Percentiles rank a stretch among this genome's conserved stretches.
phyloP scores from a whole-genome alignment of 169 alveolate genomes.

The Plasmodium inui region DNA sequence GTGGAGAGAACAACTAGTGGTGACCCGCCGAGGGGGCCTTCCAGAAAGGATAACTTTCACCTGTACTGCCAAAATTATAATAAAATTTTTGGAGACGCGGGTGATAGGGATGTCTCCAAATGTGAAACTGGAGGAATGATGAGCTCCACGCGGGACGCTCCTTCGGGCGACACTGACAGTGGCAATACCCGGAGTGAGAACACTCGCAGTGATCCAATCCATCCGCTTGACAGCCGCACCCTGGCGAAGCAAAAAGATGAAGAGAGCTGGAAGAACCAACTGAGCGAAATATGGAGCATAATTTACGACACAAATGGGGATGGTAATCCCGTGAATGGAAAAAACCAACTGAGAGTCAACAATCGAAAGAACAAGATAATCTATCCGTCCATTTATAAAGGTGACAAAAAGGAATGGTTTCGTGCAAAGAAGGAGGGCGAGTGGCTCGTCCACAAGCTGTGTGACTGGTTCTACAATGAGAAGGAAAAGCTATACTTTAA shows the following conservation, averaged over 20 bases:
- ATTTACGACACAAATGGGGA: not conserved
- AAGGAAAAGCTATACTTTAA: constrained; percentile 81
- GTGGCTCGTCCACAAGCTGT: constrained; percentile 81
- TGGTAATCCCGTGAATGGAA: not conserved
- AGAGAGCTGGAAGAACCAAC: not conserved
- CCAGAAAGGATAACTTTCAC: constrained; percentile 18
- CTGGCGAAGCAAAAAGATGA: not conserved
- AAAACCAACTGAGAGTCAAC: not conserved
- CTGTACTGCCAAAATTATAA: constrained; percentile 10
- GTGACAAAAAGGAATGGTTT: constrained; percentile 38
- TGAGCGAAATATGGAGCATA: not conserved
- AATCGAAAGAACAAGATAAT: not conserved
- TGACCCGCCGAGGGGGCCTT: not conserved
- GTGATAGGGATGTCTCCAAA: not conserved
- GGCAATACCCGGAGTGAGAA: not conserved
- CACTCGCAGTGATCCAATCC: not conserved
- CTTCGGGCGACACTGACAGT: not conserved
- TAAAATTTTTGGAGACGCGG: not conserved
- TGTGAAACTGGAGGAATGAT: not conserved
- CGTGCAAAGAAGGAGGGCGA: constrained; percentile 69
- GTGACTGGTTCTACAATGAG: constrained; percentile 81
- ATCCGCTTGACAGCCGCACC: not conserved
- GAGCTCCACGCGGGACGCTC: not conserved
- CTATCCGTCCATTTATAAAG: constrained; percentile 32
- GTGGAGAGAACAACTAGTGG: not conserved